Evolutionary conservation across 306 rosid genomes (phyloP), one percentile per base, ranked within the genome.

Genomic region (Medicago lupulina): DNA sequence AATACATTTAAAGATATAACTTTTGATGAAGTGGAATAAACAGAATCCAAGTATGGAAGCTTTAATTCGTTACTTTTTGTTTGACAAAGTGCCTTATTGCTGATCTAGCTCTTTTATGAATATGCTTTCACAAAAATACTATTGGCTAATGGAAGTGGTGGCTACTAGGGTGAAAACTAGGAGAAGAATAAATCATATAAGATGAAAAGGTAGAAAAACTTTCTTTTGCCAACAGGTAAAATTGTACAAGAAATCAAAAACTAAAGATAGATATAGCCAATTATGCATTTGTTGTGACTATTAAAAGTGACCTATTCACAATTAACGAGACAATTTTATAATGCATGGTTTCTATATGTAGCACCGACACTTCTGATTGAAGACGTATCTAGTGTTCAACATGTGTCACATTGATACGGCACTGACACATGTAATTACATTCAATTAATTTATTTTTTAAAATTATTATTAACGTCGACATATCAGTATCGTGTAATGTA

Each of bases 41-140:
- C 13, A 62, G 13, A 76, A 46, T 64, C 79, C 17, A 60, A 75
- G 47, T 50, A 21, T 61, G 31, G 79, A 3, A 71, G 46, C 71
- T 65, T 65, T 46, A 58, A 66, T 50, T 55, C 1, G 0, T 60
- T 40, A 13, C 69, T 60, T 78, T 78, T 12, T 78, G 11, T 70
- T 74, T 83, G 83, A 74, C 75, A 70, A 79, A 62, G 61, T 40
- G 75, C 13, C 65, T 65, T 39, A 46, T 47, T 47, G 36, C 71
- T 75, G 57, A 57, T 76, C 16, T 71, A 49, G 41, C 28, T 78
- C 7, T 73, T 77, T 67, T 60, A 55, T 73, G 60, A 67, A 13
- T 17, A 57, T 76, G 74, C 54, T 4, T 40, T n/a, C 16, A 28
- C 36, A 47, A 81, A 64, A 64, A 25, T 57, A 4, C 39, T 14